These are phyloP conservation scores for Rhizopogon vesiculosus DNA, from an alignment of 768 basidiomycete species.

Conservation along the genomic window DNA sequence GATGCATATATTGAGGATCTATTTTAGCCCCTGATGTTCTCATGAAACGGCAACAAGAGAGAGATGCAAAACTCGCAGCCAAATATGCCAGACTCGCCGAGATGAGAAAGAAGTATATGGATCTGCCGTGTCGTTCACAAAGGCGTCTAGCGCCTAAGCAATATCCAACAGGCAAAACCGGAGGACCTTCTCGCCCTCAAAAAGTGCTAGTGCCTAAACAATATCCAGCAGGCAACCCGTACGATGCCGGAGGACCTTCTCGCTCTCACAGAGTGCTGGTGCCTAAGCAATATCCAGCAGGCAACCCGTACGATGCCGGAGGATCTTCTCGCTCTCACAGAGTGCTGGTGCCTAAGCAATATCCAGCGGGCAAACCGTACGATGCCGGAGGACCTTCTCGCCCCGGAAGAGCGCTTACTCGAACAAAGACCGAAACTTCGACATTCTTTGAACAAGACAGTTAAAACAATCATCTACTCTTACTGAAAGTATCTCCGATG, in stretches of 20 bases:
- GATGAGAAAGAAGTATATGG: neutral
- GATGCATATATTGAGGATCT: neutral
- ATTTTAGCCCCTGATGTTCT: constrained; percentile 35
- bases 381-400: neutral
- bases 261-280: constrained; percentile 1
- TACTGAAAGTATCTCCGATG: neutral
- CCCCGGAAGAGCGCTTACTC: constrained; percentile 9
- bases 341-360: neutral
- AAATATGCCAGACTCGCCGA: neutral
- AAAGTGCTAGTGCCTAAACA: neutral
- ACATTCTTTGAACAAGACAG: constrained; percentile 32
- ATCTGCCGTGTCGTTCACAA: neutral
- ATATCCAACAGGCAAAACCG: constrained; percentile 1
- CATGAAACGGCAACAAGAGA: constrained; percentile 10
- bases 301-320: neutral
- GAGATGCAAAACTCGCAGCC: no score
- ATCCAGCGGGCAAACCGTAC: neutral
- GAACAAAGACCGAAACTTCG: constrained; percentile 21
- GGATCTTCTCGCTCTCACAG: constrained; percentile 7
- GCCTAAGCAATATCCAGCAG: neutral
- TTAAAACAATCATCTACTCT: constrained; percentile 10
- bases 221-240: neutral
- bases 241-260: neutral
- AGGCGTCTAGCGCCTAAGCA: constrained; percentile 1
- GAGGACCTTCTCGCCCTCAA: constrained; percentile 1